Evolutionary conservation across 768 basidiomycete genomes (phyloP).

Genomic region (Boletus huronensis): DNA sequence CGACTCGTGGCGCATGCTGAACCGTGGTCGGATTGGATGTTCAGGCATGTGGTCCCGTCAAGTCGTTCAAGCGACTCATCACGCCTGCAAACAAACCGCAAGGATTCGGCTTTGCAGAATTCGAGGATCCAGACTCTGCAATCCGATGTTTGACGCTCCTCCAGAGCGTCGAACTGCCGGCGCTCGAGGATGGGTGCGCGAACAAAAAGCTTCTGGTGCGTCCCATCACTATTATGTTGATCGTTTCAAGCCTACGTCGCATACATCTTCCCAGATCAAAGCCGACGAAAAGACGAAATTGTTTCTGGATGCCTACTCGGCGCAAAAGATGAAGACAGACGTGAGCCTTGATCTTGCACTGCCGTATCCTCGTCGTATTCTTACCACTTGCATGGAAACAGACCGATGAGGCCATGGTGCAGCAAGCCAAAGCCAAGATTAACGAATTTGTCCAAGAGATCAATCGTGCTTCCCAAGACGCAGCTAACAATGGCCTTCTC

Average conservation of each 20-base stretch:
- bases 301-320: constrained; percentile 82
- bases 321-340: constrained; percentile 76
- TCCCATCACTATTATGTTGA: constrained; percentile 19
- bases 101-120: constrained; percentile 97
- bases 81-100: constrained; percentile 92
- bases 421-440: constrained; percentile 62
- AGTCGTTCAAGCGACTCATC: constrained; percentile 88
- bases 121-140: constrained; percentile 89
- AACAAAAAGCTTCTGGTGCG: constrained; percentile 70
- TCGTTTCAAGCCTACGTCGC: constrained; percentile 40
- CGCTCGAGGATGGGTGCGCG: constrained; percentile 54
- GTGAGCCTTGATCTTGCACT: constrained; percentile 43
- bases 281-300: constrained; percentile 93
- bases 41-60: constrained; percentile 86
- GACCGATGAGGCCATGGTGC: constrained; percentile 66
- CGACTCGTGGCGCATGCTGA: not conserved
- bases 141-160: constrained; percentile 68
- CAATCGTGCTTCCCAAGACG: constrained; percentile 67
- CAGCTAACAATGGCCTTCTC: constrained; percentile 67
- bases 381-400: constrained; percentile 28
- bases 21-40: not conserved
- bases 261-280: constrained; percentile 61
- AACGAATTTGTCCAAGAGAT: constrained; percentile 68
- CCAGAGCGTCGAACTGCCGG: constrained; percentile 61
- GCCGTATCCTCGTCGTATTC: not conserved